phyloP scores from a whole-genome alignment of 73 alveolate genomes.

The Tetrahymena elliotti region DNA sequence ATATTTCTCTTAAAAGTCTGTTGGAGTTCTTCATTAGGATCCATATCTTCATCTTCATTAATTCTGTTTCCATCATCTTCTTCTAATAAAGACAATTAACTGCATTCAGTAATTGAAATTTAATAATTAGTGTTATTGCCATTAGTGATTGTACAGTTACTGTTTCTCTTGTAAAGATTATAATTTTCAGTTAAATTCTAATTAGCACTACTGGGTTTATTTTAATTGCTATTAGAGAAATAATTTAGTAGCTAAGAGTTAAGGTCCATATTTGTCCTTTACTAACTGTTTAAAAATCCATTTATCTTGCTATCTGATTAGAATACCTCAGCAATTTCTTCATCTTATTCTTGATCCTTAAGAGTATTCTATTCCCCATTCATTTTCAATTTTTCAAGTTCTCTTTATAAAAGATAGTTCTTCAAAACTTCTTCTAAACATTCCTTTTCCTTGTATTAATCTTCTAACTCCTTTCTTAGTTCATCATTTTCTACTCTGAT shows the following conservation, averaged over 20 bases:
- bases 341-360: not conserved
- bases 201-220: not conserved
- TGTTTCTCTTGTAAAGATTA: not conserved
- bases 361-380: not conserved
- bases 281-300: not conserved
- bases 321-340: not conserved
- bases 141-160: not conserved
- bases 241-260: not conserved
- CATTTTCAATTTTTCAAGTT: not conserved
- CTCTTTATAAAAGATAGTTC: not conserved
- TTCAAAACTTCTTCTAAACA: not conserved
- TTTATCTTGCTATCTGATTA: not conserved
- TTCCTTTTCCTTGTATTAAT: not conserved
- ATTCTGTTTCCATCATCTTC: not conserved
- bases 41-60: not conserved
- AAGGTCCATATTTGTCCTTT: not conserved
- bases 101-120: not conserved
- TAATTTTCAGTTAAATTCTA: not conserved
- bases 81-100: not conserved
- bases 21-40: not conserved
- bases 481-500: not conserved
- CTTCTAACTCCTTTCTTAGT: not conserved
- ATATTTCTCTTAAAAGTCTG: not conserved
- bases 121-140: not conserved
- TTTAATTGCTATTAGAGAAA: not conserved